Conservation (phyloP, 2,329 filamentous ascomycete genomes). For the Verticillium klebahnii region DNA sequence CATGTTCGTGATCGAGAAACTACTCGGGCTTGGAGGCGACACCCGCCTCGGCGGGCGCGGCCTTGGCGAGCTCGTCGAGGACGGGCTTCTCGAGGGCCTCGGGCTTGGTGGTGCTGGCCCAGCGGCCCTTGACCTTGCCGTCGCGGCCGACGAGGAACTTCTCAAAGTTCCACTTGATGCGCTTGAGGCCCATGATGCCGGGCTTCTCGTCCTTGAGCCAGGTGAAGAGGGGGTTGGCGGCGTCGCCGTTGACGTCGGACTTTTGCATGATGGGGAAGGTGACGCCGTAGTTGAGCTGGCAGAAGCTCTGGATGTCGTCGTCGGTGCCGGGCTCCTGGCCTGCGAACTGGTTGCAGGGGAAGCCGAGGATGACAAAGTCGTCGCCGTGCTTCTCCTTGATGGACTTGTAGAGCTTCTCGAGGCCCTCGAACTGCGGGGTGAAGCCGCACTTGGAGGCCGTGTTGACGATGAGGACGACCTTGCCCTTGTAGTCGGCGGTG, state of each 20-base stretch:
- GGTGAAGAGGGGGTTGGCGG: conserved; percentile 72
- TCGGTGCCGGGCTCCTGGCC: conserved; percentile 80
- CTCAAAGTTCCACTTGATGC: conserved; percentile 99
- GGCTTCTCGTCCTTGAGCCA: conserved; percentile 72
- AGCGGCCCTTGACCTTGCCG: conserved; percentile 79
- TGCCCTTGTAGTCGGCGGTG: conserved; percentile 72
- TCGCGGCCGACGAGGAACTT: conserved; percentile 90
- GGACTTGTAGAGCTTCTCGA: conserved; percentile 85
- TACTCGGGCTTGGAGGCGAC: neutral
- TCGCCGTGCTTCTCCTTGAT: conserved; percentile 65
- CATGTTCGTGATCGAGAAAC: neutral
- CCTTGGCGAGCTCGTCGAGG: conserved; percentile 64
- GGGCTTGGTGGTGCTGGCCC: conserved; percentile 85
- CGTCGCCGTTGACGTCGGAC: conserved; percentile 86
- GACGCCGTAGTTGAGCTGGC: conserved; percentile 91
- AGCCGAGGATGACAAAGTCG: conserved; percentile 84
- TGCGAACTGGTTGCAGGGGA: conserved; percentile 98
- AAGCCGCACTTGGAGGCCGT: conserved; percentile 98
- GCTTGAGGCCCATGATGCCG: conserved; percentile 81
- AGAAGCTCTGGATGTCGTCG: conserved; percentile 79
- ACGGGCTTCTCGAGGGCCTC: conserved; percentile 73
- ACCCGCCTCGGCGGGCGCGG: neutral
- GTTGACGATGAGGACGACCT: conserved; percentile 95
- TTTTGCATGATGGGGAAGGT: conserved; percentile 89
- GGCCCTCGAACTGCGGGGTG: conserved; percentile 88